These are phyloP conservation scores for Corniculantispora saksenae DNA, from an alignment of 2,329 filamentous ascomycete species.

Conservation along the genomic window DNA sequence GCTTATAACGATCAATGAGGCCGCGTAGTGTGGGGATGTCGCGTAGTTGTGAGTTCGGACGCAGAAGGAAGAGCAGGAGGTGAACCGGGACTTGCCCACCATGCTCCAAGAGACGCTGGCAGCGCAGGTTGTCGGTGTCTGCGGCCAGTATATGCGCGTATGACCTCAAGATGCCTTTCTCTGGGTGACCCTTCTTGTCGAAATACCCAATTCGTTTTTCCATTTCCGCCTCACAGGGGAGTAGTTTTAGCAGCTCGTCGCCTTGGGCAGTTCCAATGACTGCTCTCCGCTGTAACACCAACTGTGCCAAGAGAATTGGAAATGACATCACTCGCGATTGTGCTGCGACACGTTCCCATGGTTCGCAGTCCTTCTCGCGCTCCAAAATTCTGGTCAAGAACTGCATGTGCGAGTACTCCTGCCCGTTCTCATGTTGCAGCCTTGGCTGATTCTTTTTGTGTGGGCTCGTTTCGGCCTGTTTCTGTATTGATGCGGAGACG, in stretches of 20 bases:
- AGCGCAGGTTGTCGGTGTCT: conserved; percentile 33
- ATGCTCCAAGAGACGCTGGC: conserved; percentile 32
- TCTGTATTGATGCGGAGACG: no score
- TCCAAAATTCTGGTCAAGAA: conserved; percentile 8
- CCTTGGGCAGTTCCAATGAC: neutral
- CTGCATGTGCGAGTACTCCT: conserved; percentile 1
- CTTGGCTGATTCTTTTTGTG: neutral
- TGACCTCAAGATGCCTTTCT: conserved; percentile 25
- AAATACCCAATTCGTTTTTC: conserved; percentile 24
- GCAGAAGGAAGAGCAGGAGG: conserved; percentile 34
- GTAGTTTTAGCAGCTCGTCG: conserved; percentile 24
- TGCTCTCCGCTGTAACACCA: neutral
- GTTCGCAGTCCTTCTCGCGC: neutral
- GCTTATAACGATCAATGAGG: conserved; percentile 31
- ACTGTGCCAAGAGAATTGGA: conserved; percentile 1
- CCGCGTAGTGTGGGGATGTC: conserved; percentile 26
- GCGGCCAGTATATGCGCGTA: conserved; percentile 34
- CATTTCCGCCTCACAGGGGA: conserved; percentile 30
- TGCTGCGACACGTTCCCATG: conserved; percentile 7
- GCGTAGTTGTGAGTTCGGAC: conserved; percentile 29
- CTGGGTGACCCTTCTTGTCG: conserved; percentile 25
- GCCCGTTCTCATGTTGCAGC: neutral
- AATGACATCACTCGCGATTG: neutral
- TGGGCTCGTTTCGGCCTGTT: neutral
- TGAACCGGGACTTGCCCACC: conserved; percentile 25